A percentile compares a stretch with the other conserved stretches of the same genome.
Conservation (phyloP, 176 grass and related monocot species). For the Zoysia pacifica region DNA sequence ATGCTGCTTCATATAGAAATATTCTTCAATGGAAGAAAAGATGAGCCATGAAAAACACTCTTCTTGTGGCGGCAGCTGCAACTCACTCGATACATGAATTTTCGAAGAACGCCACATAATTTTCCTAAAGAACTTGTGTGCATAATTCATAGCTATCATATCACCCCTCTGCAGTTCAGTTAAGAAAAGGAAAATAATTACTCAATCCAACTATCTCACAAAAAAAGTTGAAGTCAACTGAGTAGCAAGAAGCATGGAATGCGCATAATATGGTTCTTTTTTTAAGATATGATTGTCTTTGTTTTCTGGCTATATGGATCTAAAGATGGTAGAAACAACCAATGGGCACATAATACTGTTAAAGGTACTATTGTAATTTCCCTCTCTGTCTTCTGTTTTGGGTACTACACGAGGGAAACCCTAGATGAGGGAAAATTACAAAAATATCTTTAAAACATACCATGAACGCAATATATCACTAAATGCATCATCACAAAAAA, state of each 20-base stretch:
- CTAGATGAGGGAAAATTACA: too few species aligned
- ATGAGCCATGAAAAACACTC: constrained; percentile 80
- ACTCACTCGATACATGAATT: constrained; percentile 77
- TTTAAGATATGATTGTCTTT: constrained; percentile 9
- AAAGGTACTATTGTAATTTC: too few species aligned
- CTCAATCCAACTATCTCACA: constrained; percentile 31
- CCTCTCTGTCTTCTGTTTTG: too few species aligned
- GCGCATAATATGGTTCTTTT: neutral
- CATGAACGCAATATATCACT: neutral
- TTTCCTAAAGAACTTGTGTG: constrained; percentile 79
- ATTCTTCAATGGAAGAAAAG: constrained; percentile 93
- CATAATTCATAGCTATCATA: constrained; percentile 72
- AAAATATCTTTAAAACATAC: too few species aligned
- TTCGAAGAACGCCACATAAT: constrained; percentile 99
- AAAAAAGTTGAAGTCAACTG: neutral
- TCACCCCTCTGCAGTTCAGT: constrained; percentile 67
- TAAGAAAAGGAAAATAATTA: constrained; percentile 41
- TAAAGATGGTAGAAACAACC: neutral
- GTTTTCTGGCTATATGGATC: constrained; percentile 28
- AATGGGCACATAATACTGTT: neutral
- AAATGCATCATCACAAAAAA: constrained; percentile 10
- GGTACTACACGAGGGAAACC: too few species aligned
- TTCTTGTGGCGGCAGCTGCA: constrained; percentile 83
- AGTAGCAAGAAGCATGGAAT: constrained; percentile 16
- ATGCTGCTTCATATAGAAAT: constrained; percentile 98